phyloP scores from a whole-genome alignment of 1,139 yeast genomes.

The Yarrowia galli region DNA sequence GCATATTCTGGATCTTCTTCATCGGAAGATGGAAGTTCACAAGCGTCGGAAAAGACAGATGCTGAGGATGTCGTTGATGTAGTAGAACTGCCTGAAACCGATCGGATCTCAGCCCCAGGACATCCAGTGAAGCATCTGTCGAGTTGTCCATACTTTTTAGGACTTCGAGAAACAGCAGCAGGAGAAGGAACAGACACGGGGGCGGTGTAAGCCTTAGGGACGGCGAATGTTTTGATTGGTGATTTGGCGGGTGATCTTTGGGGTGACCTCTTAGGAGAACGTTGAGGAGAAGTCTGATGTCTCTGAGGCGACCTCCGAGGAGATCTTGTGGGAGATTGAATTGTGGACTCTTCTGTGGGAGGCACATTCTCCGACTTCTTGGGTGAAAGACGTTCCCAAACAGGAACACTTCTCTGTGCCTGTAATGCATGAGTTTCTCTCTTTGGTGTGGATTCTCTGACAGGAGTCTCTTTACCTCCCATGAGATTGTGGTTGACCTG shows the following conservation, averaged over 20 bases:
- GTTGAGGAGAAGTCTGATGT: too few species aligned
- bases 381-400: constrained; percentile 23
- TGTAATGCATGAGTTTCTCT: neutral
- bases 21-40: constrained; percentile 49
- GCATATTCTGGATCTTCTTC: constrained; percentile 36
- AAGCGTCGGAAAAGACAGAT: constrained; percentile 34
- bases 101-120: neutral
- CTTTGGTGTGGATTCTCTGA: constrained; percentile 38
- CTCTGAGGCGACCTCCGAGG: neutral
- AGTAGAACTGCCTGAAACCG: constrained; percentile 12
- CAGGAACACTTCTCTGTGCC: constrained; percentile 1
- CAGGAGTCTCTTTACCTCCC: constrained; percentile 24
- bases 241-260: neutral
- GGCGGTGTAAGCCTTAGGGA: neutral
- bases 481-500: constrained; percentile 24
- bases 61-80: neutral
- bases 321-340: neutral
- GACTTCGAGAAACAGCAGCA: neutral
- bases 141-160: constrained; percentile 22
- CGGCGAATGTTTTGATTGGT: neutral
- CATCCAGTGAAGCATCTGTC: constrained; percentile 3
- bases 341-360: neutral
- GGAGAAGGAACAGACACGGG: neutral
- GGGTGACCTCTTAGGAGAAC: neutral
- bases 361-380: neutral